These are phyloP conservation scores for Penicillium psychrosexuale DNA, from an alignment of 2,329 filamentous ascomycete genomes.

Conservation along the genomic window DNA sequence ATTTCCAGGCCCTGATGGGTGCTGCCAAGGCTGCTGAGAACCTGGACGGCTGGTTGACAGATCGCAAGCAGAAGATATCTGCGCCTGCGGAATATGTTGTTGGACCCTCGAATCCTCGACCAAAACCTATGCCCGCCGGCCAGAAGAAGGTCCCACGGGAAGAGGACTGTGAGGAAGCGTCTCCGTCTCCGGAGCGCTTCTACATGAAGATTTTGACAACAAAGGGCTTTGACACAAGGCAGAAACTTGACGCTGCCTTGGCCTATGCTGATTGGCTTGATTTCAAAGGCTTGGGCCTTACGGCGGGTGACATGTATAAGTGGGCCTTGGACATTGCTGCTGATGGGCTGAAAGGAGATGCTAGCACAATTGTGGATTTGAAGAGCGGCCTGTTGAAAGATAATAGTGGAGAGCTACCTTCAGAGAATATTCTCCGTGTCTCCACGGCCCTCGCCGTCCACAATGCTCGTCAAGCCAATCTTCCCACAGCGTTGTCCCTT, in stretches of 20 bases:
- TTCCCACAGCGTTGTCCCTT: slow-evolving; percentile 71
- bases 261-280: slow-evolving; percentile 83
- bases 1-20: slow-evolving; percentile 77
- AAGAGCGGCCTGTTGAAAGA: slow-evolving; percentile 64
- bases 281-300: slow-evolving; percentile 65
- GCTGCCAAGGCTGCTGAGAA: slow-evolving; percentile 74
- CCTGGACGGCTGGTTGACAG: slow-evolving; percentile 73
- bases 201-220: slow-evolving; percentile 82
- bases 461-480: slow-evolving; percentile 66
- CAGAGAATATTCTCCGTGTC: slow-evolving; percentile 70
- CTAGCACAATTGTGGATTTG: slow-evolving; percentile 54
- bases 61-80: slow-evolving; percentile 62
- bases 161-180: slow-evolving; percentile 70
- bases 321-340: slow-evolving; percentile 74
- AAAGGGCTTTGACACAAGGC: slow-evolving; percentile 71
- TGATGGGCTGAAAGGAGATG: slow-evolving; percentile 49
- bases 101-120: slow-evolving; percentile 79
- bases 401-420: slow-evolving; percentile 54
- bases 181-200: slow-evolving; percentile 67
- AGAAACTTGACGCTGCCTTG: slow-evolving; percentile 76
- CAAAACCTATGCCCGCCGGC: slow-evolving; percentile 66
- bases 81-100: slow-evolving; percentile 72
- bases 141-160: slow-evolving; percentile 63
- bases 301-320: slow-evolving; percentile 68
- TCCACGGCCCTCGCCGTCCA: slow-evolving; percentile 77